Evolutionary conservation across 768 basidiomycete species (phyloP), one percentile per base, ranked within the genome.

Genomic region (Kwoniella sp.): DNA sequence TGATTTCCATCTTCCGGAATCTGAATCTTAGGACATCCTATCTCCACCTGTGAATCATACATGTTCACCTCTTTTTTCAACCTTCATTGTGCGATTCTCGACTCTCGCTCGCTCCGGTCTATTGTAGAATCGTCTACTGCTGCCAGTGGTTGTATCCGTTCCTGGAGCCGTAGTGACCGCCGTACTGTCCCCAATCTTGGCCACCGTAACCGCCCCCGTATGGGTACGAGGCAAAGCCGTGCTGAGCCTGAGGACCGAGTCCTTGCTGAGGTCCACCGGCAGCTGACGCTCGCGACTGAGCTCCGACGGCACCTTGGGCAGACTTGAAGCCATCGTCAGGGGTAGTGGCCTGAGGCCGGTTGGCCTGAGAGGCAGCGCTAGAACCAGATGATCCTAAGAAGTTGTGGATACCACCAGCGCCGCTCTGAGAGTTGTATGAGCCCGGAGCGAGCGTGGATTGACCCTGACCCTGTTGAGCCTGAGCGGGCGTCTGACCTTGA

Each of bases 171-270:
- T 62, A 58, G 25, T 67, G 53, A 25, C 58, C 55, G 24, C 70
- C 75, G 55, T 79, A 77, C 46, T 72, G 72, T 56, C 65, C 60
- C 72, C 74, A 76, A 53, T 76, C 77, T 55, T 73, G 72, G 36
- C 66, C 64, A 3, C 67, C 69, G 60, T 76, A 76, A 21, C 61
- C 68, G 26, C 72, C 71, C 25, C 68, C 69, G 48, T 74, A 69
- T n/a, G 70, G 68, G 58, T 72, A 72, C 27, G 55, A 57, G 33
- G 55, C 51, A 36, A 58, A 58, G 8, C 57, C 60, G 40, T 65
- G 65, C 48, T 61, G 62, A 47, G 49, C 68, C 29, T 63, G 60
- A 46, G 58, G 55, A 9, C 55, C 57, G 15, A 47, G 46, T 10
- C 36, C 60, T 26, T 53, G 46, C 37, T 68, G 61, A n/a, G 36